Percentiles rank a stretch among this genome's conserved stretches.
phyloP scores from a whole-genome alignment of 306 rosid species.

The Boehmeria nivea region DNA sequence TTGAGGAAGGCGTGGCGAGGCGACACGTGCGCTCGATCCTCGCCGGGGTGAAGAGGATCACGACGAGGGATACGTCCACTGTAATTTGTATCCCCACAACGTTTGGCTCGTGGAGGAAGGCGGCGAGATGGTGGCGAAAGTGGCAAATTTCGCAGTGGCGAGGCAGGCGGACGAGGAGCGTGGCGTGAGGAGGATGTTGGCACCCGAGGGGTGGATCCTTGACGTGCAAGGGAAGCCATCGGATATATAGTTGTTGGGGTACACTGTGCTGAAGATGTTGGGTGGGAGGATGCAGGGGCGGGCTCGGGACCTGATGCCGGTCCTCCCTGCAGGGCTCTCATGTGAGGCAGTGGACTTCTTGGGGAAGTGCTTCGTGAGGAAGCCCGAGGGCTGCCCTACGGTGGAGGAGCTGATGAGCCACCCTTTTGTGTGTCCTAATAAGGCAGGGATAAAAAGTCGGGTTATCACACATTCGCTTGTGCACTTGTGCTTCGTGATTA shows the following conservation, averaged over 20 bases:
- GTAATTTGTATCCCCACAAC: slow-evolving; percentile 6
- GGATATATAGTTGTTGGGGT: slow-evolving; percentile 16
- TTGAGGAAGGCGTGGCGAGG: slow-evolving; percentile 1
- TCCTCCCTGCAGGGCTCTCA: too few species aligned
- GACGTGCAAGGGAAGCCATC: slow-evolving; percentile 5
- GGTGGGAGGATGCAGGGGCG: too few species aligned
- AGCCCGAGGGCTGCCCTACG: too few species aligned
- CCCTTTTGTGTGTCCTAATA: too few species aligned
- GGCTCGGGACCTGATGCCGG: too few species aligned
- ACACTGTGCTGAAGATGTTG: slow-evolving; percentile 5
- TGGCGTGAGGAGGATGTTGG: slow-evolving; percentile 1
- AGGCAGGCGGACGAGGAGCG: not conserved
- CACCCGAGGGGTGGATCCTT: not conserved
- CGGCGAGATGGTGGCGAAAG: slow-evolving; percentile 2
- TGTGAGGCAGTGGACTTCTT: too few species aligned
- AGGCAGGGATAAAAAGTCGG: not conserved
- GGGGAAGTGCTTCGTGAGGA: too few species aligned
- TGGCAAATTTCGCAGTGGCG: slow-evolving; percentile 13
- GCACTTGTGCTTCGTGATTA: too few species aligned
- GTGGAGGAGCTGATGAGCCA: too few species aligned
- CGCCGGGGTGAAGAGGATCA: not conserved
- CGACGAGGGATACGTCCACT: too few species aligned
- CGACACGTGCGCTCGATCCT: not conserved
- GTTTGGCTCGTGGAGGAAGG: not conserved
- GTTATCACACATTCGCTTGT: too few species aligned